Base-by-base conservation (phyloP, 1,284 basidiomycete genomes). In the Heterobasidion annosum region DNA sequence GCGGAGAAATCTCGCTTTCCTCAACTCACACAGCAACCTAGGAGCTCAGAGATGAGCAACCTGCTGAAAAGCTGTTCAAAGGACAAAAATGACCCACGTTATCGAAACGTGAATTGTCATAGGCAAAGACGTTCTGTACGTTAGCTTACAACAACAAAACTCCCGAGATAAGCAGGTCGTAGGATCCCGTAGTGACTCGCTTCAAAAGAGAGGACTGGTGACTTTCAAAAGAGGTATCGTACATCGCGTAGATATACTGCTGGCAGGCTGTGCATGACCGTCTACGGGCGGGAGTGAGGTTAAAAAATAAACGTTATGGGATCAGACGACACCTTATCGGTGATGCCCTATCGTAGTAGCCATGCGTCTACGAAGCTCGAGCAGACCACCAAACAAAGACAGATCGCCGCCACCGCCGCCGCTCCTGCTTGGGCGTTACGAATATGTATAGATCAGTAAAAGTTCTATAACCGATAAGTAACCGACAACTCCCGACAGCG, bases 91-190 rank as follows among this genome's bases (percentile, higher is more conserved):
- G 19, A 69, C 73, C 50, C 62, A 84, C 83, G 61, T 85, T 86
- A 65, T 86, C 83, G 64, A 73, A 81, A 49, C 80, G 73, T 57
- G 71, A 72, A 61, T 74, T 75, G 64, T 81, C 46, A 18, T 42
- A 47, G 35, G 35, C 50, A 19, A 37, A 49, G 4, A 8, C n/a
- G 12, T 40, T n/a, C 12, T 10, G 37, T n/a, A 8, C 7, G n/a
- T 12, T 4, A 40, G 37, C 37, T 40, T 4, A 10, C 37, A 40
- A 40, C 12, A 40, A 3, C 37, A 40, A n/a, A 40, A 3, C 12
- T 40, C 37, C 37, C n/a, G 37, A 40, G 3, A 40, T 10, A 40
- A 40, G n/a, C 37, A n/a, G 37, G 4, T 25, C 25, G 25, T 25
- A 25, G 25, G 25, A 3, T 25, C 25, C 25, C 25, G 4, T 25